phyloP scores from a whole-genome alignment of 441 rosid genomes.

The Croton laevigatus region DNA sequence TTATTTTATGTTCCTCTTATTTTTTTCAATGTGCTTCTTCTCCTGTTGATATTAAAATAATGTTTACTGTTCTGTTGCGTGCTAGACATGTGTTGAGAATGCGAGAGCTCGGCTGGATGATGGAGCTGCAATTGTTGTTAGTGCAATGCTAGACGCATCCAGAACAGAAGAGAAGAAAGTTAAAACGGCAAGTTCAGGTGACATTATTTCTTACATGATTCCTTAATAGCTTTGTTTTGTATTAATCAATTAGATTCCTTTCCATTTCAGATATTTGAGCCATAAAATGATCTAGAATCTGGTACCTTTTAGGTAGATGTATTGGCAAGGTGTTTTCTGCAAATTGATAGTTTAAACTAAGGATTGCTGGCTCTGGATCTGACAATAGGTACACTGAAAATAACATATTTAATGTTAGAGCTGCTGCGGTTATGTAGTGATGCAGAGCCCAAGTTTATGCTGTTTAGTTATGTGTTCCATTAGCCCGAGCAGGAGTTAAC shows the following conservation, averaged over 20 bases:
- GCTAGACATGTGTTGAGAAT: slow-evolving; percentile 69
- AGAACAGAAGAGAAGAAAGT: slow-evolving; percentile 66
- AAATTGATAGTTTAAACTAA: not conserved
- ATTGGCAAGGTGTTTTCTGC: not conserved
- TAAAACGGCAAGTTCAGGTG: slow-evolving; percentile 67
- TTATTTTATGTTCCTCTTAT: not conserved
- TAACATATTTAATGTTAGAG: not conserved
- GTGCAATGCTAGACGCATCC: slow-evolving; percentile 74
- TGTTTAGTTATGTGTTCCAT: not conserved
- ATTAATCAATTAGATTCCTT: not conserved
- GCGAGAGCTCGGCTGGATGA: slow-evolving; percentile 63
- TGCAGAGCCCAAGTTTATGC: not conserved
- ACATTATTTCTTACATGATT: slow-evolving; percentile 18
- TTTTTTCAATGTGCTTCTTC: not conserved
- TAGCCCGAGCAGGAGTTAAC: not conserved
- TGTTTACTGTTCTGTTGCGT: slow-evolving; percentile 8
- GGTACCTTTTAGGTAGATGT: not conserved
- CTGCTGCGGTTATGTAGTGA: not conserved
- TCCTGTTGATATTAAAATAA: not conserved
- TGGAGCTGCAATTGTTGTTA: slow-evolving; percentile 61
- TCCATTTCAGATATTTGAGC: not conserved
- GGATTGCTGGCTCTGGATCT: not conserved
- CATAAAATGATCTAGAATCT: not conserved
- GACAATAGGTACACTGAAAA: not conserved
- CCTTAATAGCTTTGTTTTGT: slow-evolving; percentile 6